phyloP scores from a whole-genome alignment of 495 filamentous ascomycete genomes.

The Aspergillus incahuasiensis region DNA sequence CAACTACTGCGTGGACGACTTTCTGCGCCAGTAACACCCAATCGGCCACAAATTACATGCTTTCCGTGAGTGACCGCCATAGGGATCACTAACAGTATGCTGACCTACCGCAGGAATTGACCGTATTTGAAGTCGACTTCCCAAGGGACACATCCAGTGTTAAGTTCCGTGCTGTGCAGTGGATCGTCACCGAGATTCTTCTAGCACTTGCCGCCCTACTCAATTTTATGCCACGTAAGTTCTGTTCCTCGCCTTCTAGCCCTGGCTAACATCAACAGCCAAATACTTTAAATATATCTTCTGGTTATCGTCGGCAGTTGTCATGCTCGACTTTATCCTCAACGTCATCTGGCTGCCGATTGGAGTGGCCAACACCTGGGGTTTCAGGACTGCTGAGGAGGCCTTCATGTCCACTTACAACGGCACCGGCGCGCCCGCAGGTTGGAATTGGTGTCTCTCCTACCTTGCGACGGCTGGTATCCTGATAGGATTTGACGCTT shows the following conservation, averaged over 20 bases:
- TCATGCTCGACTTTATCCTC: slow-evolving; percentile 51
- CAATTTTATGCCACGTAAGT: slow-evolving; percentile 43
- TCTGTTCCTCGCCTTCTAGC: not conserved
- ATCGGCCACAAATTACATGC: slow-evolving; percentile 51
- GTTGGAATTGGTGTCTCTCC: slow-evolving; percentile 58
- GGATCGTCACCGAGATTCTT: slow-evolving; percentile 48
- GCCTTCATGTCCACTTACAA: slow-evolving; percentile 57
- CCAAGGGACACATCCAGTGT: slow-evolving; percentile 42
- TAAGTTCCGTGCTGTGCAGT: slow-evolving; percentile 53
- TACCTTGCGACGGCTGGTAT: slow-evolving; percentile 56
- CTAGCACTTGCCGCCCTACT: slow-evolving; percentile 43
- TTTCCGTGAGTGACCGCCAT: slow-evolving; percentile 33
- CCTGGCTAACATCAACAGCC: slow-evolving; percentile 15
- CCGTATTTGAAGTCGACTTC: slow-evolving; percentile 49
- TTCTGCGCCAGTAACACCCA: slow-evolving; percentile 54
- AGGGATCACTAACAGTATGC: not conserved
- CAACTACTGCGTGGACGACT: slow-evolving; percentile 56
- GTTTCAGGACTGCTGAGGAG: slow-evolving; percentile 49
- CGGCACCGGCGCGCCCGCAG: slow-evolving; percentile 49
- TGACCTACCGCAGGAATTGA: slow-evolving; percentile 38
- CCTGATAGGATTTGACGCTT: slow-evolving; percentile 54
- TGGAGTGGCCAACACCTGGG: slow-evolving; percentile 47
- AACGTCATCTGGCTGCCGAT: slow-evolving; percentile 57
- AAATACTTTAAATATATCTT: slow-evolving; percentile 45
- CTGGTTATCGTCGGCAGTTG: slow-evolving; percentile 42